Evolutionary conservation across 306 rosid genomes (phyloP).

Genomic region (Rosa lucieae): DNA sequence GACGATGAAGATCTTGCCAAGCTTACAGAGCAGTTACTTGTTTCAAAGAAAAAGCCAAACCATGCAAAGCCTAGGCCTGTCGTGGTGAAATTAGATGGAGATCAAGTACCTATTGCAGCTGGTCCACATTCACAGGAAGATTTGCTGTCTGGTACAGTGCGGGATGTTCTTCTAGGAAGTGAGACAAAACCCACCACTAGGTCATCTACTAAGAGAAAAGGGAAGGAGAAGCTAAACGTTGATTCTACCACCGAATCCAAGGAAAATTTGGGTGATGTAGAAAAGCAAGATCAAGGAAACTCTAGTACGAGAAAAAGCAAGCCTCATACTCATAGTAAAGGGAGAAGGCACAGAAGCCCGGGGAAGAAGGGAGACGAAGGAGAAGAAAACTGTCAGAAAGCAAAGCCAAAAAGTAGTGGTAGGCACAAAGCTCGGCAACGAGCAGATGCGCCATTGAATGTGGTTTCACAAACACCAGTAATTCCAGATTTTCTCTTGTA

Average conservation of each 20-base stretch:
- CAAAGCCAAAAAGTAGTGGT: constrained; percentile 60
- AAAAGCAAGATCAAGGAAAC: constrained; percentile 42
- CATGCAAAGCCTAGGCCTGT: constrained; percentile 81
- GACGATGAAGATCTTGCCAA: constrained; percentile 65
- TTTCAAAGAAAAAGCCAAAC: constrained; percentile 65
- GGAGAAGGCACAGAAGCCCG: constrained; percentile 53
- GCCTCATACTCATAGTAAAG: constrained; percentile 50
- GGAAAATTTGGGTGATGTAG: constrained; percentile 55
- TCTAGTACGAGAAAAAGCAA: constrained; percentile 58
- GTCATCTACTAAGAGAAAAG: constrained; percentile 56
- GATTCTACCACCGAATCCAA: constrained; percentile 44
- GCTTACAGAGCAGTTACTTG: constrained; percentile 71
- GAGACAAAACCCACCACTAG: constrained; percentile 39
- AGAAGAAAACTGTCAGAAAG: constrained; percentile 51
- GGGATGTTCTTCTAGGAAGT: constrained; percentile 62
- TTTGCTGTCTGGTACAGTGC: constrained; percentile 70
- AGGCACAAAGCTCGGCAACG: constrained; percentile 66
- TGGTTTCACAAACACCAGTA: constrained; percentile 60
- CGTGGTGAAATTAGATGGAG: constrained; percentile 89
- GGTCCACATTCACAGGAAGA: constrained; percentile 53
- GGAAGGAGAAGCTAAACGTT: constrained; percentile 56
- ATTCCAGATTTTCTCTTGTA: constrained; percentile 93
- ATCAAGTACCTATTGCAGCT: constrained; percentile 39
- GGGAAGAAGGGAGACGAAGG: constrained; percentile 49
- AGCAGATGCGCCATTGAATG: constrained; percentile 56